Evolutionary conservation across 805 yeast species (phyloP).

Genomic region (Hagleromyces aurorensis): DNA sequence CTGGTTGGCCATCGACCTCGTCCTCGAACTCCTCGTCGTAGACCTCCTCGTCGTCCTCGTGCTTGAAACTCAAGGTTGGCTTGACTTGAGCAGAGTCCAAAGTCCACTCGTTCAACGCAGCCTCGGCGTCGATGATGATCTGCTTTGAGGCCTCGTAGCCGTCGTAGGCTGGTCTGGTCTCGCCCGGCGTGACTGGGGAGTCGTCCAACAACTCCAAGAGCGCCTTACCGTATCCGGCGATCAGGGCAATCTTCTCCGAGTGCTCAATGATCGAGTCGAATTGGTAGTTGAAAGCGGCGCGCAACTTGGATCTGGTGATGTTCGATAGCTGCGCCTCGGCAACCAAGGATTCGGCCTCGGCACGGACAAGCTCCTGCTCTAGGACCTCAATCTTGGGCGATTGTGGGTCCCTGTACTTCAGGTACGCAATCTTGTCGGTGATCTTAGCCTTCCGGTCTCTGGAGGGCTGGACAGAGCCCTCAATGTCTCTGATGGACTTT

Average conservation of each 20-base stretch:
- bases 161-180: constrained; percentile 82
- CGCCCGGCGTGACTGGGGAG: constrained; percentile 85
- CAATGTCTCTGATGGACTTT: constrained; percentile 76
- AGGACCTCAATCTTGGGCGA: constrained; percentile 69
- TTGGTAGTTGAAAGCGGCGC: constrained; percentile 76
- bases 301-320: constrained; percentile 79
- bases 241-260: constrained; percentile 76
- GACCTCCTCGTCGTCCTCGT: constrained; percentile 42
- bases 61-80: constrained; percentile 67
- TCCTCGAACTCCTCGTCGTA: constrained; percentile 43
- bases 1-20: constrained; percentile 39
- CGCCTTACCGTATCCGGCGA: constrained; percentile 88
- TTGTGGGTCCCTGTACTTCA: constrained; percentile 80
- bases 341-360: constrained; percentile 85
- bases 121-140: constrained; percentile 78
- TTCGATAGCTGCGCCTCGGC: constrained; percentile 89
- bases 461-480: constrained; percentile 81
- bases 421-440: constrained; percentile 75
- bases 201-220: constrained; percentile 75
- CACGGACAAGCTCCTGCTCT: constrained; percentile 86
- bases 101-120: constrained; percentile 78
- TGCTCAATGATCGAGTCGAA: constrained; percentile 81
- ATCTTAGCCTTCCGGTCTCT: constrained; percentile 81
- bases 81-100: constrained; percentile 74
- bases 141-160: constrained; percentile 86